phyloP scores from a whole-genome alignment of 2,329 filamentous ascomycete genomes.

The Pestalotiopsis sp. region DNA sequence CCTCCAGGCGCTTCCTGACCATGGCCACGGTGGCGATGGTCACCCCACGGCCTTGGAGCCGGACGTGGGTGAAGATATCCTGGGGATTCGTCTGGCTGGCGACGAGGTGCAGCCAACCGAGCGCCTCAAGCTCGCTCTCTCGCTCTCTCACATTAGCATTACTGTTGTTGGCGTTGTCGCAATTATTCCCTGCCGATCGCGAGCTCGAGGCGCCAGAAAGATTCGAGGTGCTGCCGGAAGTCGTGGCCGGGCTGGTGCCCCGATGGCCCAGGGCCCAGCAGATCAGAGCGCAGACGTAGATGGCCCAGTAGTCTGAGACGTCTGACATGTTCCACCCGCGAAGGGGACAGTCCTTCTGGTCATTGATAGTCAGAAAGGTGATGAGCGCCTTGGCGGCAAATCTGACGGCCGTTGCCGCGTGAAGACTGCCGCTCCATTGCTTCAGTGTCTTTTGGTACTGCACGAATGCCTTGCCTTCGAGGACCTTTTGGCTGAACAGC shows the following conservation, averaged over 20 bases:
- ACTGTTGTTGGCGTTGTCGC: neutral
- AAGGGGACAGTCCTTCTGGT: slow-evolving; percentile 15
- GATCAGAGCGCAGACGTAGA: slow-evolving; percentile 61
- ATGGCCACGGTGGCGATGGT: slow-evolving; percentile 50
- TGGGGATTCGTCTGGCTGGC: slow-evolving; percentile 41
- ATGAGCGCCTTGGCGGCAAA: slow-evolving; percentile 56
- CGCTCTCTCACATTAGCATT: slow-evolving; percentile 26
- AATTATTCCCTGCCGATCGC: neutral
- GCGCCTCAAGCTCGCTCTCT: slow-evolving; percentile 39
- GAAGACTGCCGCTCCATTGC: slow-evolving; percentile 32
- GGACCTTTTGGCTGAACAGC: slow-evolving; percentile 58
- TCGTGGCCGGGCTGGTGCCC: slow-evolving; percentile 1
- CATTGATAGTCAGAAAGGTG: slow-evolving; percentile 40
- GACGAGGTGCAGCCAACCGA: slow-evolving; percentile 38
- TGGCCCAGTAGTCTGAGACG: slow-evolving; percentile 85
- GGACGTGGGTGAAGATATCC: slow-evolving; percentile 35
- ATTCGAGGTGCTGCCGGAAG: neutral
- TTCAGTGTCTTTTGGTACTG: slow-evolving; percentile 50
- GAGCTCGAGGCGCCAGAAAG: neutral
- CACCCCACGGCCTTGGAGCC: slow-evolving; percentile 38
- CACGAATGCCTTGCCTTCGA: slow-evolving; percentile 43
- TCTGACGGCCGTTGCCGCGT: slow-evolving; percentile 45
- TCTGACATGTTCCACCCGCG: slow-evolving; percentile 54
- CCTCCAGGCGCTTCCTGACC: slow-evolving; percentile 48
- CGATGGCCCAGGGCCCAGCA: slow-evolving; percentile 59